These are phyloP conservation scores for Amaranthus cruentus DNA, from an alignment of 148 eudicot genomes.

Conservation along the genomic window DNA sequence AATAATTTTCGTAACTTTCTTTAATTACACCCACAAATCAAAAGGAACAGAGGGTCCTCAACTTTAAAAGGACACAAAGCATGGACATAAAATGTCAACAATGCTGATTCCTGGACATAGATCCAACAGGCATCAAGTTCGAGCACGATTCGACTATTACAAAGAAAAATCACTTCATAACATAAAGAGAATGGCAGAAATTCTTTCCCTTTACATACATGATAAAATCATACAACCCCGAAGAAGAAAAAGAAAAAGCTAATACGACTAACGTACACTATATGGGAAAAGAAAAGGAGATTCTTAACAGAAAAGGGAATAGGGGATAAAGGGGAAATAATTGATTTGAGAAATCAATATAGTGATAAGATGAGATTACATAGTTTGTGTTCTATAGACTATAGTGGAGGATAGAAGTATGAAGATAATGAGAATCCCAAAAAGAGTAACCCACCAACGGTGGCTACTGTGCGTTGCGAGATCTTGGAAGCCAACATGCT, in stretches of 20 bases:
- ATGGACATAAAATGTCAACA: background rate
- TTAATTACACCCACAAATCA: too few relatives aligned
- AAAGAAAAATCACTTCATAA: background rate
- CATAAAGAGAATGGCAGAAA: background rate
- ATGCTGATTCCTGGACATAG: background rate
- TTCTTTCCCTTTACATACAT: slow-evolving; percentile 7
- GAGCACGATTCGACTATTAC: background rate
- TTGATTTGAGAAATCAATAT: background rate
- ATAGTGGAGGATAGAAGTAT: slow-evolving; percentile 86
- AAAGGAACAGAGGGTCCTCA: too few relatives aligned
- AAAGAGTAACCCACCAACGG: slow-evolving; percentile 85
- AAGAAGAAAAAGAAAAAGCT: background rate
- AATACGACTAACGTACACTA: background rate
- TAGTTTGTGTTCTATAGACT: background rate
- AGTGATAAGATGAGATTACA: slow-evolving; percentile 1
- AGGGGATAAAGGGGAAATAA: background rate
- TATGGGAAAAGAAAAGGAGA: background rate
- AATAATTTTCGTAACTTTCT: too few relatives aligned
- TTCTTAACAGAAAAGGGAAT: background rate
- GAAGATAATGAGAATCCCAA: slow-evolving; percentile 87
- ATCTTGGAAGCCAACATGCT: slow-evolving; percentile 92
- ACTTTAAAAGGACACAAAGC: too few relatives aligned
- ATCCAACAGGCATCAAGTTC: background rate
- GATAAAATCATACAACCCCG: background rate
- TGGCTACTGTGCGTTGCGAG: slow-evolving; percentile 86